Evolutionary conservation across 2,329 filamentous ascomycete species (phyloP).

Genomic region (Trichoderma breve): DNA sequence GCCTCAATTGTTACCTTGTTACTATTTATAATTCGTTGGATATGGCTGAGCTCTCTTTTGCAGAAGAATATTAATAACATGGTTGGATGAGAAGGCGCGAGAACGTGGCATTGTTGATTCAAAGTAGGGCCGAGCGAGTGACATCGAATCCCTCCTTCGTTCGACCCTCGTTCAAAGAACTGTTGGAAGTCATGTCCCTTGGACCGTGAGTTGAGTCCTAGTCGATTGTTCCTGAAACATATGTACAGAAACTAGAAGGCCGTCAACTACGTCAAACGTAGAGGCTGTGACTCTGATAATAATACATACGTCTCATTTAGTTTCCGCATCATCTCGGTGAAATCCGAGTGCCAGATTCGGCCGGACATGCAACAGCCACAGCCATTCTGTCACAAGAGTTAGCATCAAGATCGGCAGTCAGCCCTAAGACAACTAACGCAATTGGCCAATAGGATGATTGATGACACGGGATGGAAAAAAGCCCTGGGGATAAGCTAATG

Average conservation of each 20-base stretch:
- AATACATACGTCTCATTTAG: rapidly evolving
- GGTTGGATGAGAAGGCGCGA: not conserved
- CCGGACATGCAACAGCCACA: not conserved
- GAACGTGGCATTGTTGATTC: not conserved
- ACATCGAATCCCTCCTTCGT: not conserved
- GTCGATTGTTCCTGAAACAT: not conserved
- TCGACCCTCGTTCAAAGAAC: not conserved
- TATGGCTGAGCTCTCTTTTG: too few relatives aligned
- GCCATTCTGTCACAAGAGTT: not conserved
- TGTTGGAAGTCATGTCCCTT: rapidly evolving
- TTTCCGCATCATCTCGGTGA: not conserved
- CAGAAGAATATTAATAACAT: too few relatives aligned
- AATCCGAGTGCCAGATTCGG: not conserved
- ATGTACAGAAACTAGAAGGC: not conserved
- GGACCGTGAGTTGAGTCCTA: not conserved
- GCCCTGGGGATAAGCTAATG: not conserved
- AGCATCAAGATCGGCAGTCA: not conserved
- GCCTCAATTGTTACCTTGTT: too few relatives aligned
- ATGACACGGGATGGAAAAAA: not conserved
- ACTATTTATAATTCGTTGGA: not conserved
- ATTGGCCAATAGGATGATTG: not conserved
- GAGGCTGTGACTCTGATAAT: not conserved
- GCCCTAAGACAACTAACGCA: not conserved
- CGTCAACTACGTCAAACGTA: not conserved
- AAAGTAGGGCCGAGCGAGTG: not conserved